Base-by-base conservation (phyloP, 176 grass and related monocot species). In the Paspalum notatum region DNA sequence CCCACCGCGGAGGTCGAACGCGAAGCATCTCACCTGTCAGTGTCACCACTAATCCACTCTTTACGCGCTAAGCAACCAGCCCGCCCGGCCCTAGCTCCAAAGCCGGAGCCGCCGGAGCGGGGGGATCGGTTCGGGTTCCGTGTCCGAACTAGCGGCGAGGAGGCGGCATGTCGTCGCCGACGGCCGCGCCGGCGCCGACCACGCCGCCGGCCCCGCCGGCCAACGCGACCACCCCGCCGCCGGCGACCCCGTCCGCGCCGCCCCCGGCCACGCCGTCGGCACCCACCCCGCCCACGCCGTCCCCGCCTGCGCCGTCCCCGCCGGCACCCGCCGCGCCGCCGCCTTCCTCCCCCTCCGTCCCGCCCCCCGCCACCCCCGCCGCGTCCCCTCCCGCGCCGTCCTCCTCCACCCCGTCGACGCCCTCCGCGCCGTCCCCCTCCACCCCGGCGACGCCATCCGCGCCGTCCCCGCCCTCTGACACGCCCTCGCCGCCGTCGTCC, bases 181-280 rank as follows among this genome's bases (percentile, higher is more conserved):
- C 82, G 26, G 62, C 76, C 41, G 76, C 89, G 70, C 89, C 89
- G 74, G 84, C 88, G 15, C 83, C 88, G 22, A 82, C 82, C 3
- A 41, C 71, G 66, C 78, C 65, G 4, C 17, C 83, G 0, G 24
- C 84, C 0, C 41, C 72, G 2, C 45, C 78, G n/a, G 22, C 70
- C 42, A 51, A 65, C 12, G 62, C 78, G 2, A 16, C 79, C 0
- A 16, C 71, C 4, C 48, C 85, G n/a, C 41, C 78, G 0, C 54
- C 71, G 0, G 15, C 72, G 7, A 21, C 62, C 0, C 85, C 62
- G 1, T 24, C 79, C 0, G 51, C 85, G 0, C 60, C 79, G 45
- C 62, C 85, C 0, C 72, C 71, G 0, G 27, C 78, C 10, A 32
- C 77, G 4, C 83, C 72, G 1, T n/a, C 68, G 3, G 14, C 71